These are phyloP conservation scores for Fusarium dlaminii DNA, from an alignment of 2,329 filamentous ascomycete species.

Conservation along the genomic window DNA sequence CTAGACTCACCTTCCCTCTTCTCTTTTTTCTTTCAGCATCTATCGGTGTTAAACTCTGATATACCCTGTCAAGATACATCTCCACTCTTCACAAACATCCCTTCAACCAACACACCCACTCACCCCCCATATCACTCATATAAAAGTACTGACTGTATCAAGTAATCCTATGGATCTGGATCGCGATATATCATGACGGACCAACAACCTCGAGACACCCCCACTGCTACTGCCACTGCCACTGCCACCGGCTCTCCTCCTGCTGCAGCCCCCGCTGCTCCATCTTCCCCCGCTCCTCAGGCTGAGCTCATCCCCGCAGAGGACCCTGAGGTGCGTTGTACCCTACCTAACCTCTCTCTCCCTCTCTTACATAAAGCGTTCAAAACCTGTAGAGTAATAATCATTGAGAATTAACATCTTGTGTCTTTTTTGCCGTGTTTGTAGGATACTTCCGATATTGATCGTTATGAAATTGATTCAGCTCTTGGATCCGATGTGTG, in stretches of 20 bases:
- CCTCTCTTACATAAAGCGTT: not conserved
- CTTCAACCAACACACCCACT: slow-evolving; percentile 1
- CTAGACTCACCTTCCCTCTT: not conserved
- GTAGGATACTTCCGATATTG: slow-evolving; percentile 16
- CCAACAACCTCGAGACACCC: slow-evolving; percentile 19
- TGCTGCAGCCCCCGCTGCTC: not conserved
- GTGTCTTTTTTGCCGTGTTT: not conserved
- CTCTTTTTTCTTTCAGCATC: not conserved
- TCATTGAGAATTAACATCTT: slow-evolving; percentile 4
- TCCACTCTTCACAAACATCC: slow-evolving; percentile 1
- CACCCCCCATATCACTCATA: not conserved
- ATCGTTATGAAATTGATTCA: slow-evolving; percentile 34
- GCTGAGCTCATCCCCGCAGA: slow-evolving; percentile 35
- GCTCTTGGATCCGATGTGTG: slow-evolving; percentile 36
- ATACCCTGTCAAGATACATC: not conserved
- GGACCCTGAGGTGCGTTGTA: slow-evolving; percentile 29
- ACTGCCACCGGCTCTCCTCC: not conserved
- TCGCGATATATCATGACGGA: slow-evolving; percentile 19
- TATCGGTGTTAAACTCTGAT: not conserved
- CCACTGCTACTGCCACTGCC: slow-evolving; percentile 14
- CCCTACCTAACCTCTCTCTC: not conserved
- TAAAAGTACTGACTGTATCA: not conserved
- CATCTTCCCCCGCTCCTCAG: slow-evolving; percentile 20
- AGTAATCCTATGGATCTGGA: slow-evolving; percentile 1
- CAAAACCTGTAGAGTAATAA: not conserved